A percentile compares a stretch with the other conserved stretches of the same genome.
These are phyloP conservation scores for Nakazawaea wyomingensis DNA, from an alignment of 805 yeast genomes.

Conservation along the genomic window DNA sequence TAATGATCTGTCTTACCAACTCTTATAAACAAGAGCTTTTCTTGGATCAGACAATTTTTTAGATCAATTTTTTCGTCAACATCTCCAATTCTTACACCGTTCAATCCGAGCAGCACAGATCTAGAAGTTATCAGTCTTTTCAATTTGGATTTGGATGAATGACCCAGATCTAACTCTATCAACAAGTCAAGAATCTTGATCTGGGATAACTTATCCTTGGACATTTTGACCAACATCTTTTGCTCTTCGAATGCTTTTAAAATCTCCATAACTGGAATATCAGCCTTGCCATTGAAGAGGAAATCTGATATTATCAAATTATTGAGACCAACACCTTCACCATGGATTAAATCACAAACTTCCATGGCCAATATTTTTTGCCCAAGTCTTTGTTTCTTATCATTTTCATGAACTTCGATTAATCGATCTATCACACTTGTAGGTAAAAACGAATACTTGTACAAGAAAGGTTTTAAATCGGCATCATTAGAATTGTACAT, in stretches of 20 bases:
- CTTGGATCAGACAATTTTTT: slow-evolving; percentile 50
- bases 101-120: slow-evolving; percentile 66
- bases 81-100: slow-evolving; percentile 44
- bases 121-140: slow-evolving; percentile 58
- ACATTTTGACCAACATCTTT: slow-evolving; percentile 40
- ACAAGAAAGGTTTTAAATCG: slow-evolving; percentile 63
- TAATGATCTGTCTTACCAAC: slow-evolving; percentile 69
- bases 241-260: slow-evolving; percentile 54
- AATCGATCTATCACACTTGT: slow-evolving; percentile 49
- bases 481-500: slow-evolving; percentile 76
- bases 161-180: slow-evolving; percentile 39
- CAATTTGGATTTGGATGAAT: slow-evolving; percentile 33
- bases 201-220: slow-evolving; percentile 24
- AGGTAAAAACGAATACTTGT: slow-evolving; percentile 77
- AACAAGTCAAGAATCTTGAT: slow-evolving; percentile 49
- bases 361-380: slow-evolving; percentile 79
- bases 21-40: slow-evolving; percentile 56
- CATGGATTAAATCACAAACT: slow-evolving; percentile 84
- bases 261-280: slow-evolving; percentile 44
- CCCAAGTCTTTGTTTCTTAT: slow-evolving; percentile 65
- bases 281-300: slow-evolving; percentile 36
- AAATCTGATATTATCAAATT: slow-evolving; percentile 65
- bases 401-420: slow-evolving; percentile 43
- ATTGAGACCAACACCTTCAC: slow-evolving; percentile 64
- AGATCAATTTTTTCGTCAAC: slow-evolving; percentile 45